Conservation (phyloP, 2,329 filamentous ascomycete genomes). For the Didymella segeticola region DNA sequence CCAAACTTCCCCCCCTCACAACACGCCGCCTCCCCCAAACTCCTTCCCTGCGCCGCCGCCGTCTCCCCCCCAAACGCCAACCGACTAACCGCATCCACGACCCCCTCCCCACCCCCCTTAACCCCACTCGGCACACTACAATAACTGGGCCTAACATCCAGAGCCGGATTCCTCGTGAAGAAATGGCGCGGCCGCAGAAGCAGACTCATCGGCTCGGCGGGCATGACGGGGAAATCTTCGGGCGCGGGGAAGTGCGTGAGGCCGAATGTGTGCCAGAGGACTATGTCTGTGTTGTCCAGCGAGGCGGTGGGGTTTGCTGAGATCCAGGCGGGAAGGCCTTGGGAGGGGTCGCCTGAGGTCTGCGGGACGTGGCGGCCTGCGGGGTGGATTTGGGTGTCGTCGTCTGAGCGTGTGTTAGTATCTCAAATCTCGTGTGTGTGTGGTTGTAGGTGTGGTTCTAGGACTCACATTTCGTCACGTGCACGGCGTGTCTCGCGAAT, state of each 20-base stretch:
- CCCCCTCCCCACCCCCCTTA: constrained; percentile 55
- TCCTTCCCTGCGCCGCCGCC: constrained; percentile 7
- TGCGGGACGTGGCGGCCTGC: constrained; percentile 88
- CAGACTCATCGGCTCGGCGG: constrained; percentile 78
- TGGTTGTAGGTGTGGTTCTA: no score
- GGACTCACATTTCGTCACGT: constrained; percentile 83
- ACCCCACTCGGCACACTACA: constrained; percentile 75
- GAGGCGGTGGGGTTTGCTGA: constrained; percentile 68
- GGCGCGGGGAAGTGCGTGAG: constrained; percentile 87
- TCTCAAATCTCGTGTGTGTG: no score
- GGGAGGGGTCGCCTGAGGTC: constrained; percentile 78
- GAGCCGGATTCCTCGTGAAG: constrained; percentile 77
- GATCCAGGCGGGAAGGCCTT: constrained; percentile 79
- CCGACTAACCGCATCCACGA: constrained; percentile 60
- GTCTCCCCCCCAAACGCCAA: constrained; percentile 55
- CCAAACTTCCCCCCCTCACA: constrained; percentile 31
- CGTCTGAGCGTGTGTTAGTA: constrained; percentile 59
- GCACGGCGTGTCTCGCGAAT: constrained; percentile 85
- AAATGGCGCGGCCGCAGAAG: constrained; percentile 82
- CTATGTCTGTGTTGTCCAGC: constrained; percentile 83
- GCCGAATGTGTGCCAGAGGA: constrained; percentile 94
- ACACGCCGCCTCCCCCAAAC: constrained; percentile 13
- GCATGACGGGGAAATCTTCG: constrained; percentile 94
- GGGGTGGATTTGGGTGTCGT: constrained; percentile 81
- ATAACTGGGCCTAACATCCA: constrained; percentile 82